Evolutionary conservation across 1,284 basidiomycete genomes (phyloP).

Genomic region (Apiotrichum sp.): DNA sequence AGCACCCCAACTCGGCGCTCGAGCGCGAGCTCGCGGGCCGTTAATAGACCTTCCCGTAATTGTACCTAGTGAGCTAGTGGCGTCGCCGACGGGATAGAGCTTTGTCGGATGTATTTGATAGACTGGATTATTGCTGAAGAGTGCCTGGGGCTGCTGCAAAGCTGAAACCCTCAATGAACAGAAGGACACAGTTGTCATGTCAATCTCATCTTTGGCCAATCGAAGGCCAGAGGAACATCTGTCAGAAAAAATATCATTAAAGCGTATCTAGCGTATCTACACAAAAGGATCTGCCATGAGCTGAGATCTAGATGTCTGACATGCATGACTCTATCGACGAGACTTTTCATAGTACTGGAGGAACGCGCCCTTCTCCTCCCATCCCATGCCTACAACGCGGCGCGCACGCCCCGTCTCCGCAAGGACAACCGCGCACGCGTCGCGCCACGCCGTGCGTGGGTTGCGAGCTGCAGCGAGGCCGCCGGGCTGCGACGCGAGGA

Average conservation of each 20-base stretch:
- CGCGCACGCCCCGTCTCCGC: conserved; percentile 74
- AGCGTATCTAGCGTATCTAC: too few relatives aligned
- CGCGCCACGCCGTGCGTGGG: conserved; percentile 26
- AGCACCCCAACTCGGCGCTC: conserved; percentile 78
- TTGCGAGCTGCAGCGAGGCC: conserved; percentile 50
- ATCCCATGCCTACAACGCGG: conserved; percentile 64
- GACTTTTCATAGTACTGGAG: conserved; percentile 54
- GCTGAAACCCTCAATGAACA: too few relatives aligned
- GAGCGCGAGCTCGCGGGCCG: conserved; percentile 62
- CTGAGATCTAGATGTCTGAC: too few relatives aligned
- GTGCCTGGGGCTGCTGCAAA: too few relatives aligned
- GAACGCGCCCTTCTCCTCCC: conserved; percentile 80
- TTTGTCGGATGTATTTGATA: not conserved
- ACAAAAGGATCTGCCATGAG: too few relatives aligned
- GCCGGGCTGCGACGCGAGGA: conserved; percentile 52
- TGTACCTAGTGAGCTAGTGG: not conserved
- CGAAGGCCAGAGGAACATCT: too few relatives aligned
- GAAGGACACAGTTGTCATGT: too few relatives aligned
- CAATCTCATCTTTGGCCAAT: too few relatives aligned
- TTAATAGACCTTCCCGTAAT: not conserved
- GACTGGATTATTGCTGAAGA: not conserved
- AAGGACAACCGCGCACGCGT: conserved; percentile 47
- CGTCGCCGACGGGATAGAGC: not conserved
- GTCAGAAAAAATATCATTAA: too few relatives aligned
- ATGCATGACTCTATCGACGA: not conserved